Evolutionary conservation across 371 early-diverging fungal genomes (phyloP).

Genomic region (Mucor irregularis): DNA sequence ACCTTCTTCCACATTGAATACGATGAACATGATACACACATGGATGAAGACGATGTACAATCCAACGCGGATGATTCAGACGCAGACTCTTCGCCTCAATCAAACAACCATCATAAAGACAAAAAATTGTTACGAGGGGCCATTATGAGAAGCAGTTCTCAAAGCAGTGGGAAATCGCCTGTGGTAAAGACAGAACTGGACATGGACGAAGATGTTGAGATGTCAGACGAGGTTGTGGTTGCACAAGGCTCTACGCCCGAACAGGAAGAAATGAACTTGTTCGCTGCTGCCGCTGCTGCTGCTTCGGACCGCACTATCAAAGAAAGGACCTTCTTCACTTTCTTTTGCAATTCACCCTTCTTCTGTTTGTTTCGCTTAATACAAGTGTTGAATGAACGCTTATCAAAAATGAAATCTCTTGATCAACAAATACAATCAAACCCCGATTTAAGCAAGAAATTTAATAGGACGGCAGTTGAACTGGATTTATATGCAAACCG

Average conservation of each 20-base stretch:
- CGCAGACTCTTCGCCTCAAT: conserved; percentile 3
- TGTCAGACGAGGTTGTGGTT: conserved; percentile 11
- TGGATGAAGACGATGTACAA: conserved; percentile 34
- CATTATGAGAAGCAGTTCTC: background rate
- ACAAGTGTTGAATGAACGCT: conserved; percentile 78
- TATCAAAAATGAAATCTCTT: conserved; percentile 76
- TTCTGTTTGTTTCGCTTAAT: conserved; percentile 69
- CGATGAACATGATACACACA: conserved; percentile 36
- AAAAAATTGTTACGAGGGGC: conserved; percentile 16
- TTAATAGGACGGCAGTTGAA: conserved; percentile 75
- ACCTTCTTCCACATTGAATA: conserved; percentile 67
- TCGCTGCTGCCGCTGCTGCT: conserved; percentile 30
- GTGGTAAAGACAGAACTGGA: conserved; percentile 1
- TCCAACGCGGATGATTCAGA: conserved; percentile 30
- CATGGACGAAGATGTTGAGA: conserved; percentile 15
- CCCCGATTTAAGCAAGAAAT: conserved; percentile 51
- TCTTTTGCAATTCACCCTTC: conserved; percentile 65
- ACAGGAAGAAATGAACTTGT: conserved; percentile 2
- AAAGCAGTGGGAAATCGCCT: conserved; percentile 21
- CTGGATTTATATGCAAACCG: conserved; percentile 72
- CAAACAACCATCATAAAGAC: conserved; percentile 16
- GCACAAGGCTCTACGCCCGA: background rate
- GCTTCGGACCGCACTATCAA: conserved; percentile 9
- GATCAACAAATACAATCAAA: conserved; percentile 55
- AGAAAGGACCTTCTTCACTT: conserved; percentile 9